Conservation (phyloP, 2,329 filamentous ascomycete genomes). For the Trichoderma sp. region DNA sequence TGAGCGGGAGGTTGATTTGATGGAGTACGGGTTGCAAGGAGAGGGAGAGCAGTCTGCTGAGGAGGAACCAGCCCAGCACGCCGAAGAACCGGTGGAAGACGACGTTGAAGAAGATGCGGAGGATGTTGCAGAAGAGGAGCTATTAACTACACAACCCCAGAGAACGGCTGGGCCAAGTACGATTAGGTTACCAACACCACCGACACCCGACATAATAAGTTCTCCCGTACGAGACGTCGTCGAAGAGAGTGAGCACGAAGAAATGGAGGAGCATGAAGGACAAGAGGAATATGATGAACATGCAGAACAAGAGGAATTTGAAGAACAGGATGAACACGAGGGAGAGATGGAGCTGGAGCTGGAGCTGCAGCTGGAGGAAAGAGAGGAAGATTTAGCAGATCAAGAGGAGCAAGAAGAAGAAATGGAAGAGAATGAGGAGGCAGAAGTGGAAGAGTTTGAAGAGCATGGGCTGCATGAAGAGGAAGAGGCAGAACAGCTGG, state of each 20-base stretch:
- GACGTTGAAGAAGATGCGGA: neutral
- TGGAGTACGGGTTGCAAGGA: neutral
- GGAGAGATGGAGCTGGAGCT: neutral
- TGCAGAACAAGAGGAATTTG: neutral
- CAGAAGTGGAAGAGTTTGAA: neutral
- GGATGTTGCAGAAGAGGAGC: neutral
- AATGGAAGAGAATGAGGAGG: constrained; percentile 19
- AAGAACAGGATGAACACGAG: constrained; percentile 18
- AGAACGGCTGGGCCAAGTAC: constrained; percentile 38
- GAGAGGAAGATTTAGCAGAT: neutral
- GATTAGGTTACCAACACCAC: constrained; percentile 38
- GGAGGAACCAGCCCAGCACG: neutral
- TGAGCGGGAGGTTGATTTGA: constrained; percentile 18
- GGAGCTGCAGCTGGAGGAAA: neutral
- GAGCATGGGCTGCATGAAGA: neutral
- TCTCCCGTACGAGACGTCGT: constrained; percentile 36
- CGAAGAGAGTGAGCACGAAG: neutral
- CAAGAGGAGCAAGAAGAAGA: neutral
- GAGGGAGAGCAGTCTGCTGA: neutral
- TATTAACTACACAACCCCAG: neutral
- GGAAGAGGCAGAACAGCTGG: neutral
- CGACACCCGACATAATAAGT: constrained; percentile 53
- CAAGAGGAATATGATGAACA: neutral
- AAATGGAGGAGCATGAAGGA: neutral
- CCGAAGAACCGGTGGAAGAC: neutral